Conservation (phyloP, 306 rosid genomes). For the Luffa aegyptiaca region DNA sequence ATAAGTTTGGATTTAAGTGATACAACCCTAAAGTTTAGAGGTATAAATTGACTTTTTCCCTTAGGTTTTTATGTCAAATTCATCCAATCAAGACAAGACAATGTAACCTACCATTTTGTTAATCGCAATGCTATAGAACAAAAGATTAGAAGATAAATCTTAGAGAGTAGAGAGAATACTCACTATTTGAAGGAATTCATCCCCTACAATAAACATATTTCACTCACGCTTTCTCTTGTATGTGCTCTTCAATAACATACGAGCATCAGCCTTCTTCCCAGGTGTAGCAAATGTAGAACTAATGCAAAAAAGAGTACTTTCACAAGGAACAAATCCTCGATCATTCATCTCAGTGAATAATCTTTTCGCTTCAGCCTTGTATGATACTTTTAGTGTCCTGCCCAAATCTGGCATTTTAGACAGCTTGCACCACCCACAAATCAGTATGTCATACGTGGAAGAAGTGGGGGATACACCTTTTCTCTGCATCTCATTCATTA, state of each 20-base stretch:
- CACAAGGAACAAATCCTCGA: slow-evolving; percentile 59
- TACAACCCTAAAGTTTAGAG: no score
- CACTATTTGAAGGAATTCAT: neutral
- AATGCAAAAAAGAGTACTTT: slow-evolving; percentile 41
- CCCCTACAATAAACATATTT: slow-evolving; percentile 7
- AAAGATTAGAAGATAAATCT: neutral
- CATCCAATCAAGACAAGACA: neutral
- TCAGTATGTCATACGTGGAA: slow-evolving; percentile 70
- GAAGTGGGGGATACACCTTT: slow-evolving; percentile 66
- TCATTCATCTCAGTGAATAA: slow-evolving; percentile 58
- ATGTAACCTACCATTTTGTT: neutral
- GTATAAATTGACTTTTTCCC: no score
- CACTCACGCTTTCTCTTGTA: slow-evolving; percentile 32
- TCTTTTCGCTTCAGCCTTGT: slow-evolving; percentile 62
- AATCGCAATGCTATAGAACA: neutral
- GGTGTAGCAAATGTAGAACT: slow-evolving; percentile 57
- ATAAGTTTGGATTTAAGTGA: no score
- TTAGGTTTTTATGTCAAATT: neutral
- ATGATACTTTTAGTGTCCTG: slow-evolving; percentile 34
- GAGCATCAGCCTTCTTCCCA: slow-evolving; percentile 60
- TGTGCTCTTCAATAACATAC: slow-evolving; percentile 45
- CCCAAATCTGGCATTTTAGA: slow-evolving; percentile 54
- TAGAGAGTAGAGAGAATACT: neutral
- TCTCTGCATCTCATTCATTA: slow-evolving; percentile 71
- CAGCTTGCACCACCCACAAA: slow-evolving; percentile 74